Percentiles rank a stretch among this genome's conserved stretches.
Conservation (phyloP, 2,329 filamentous ascomycete species). For the Colletotrichum sp. region DNA sequence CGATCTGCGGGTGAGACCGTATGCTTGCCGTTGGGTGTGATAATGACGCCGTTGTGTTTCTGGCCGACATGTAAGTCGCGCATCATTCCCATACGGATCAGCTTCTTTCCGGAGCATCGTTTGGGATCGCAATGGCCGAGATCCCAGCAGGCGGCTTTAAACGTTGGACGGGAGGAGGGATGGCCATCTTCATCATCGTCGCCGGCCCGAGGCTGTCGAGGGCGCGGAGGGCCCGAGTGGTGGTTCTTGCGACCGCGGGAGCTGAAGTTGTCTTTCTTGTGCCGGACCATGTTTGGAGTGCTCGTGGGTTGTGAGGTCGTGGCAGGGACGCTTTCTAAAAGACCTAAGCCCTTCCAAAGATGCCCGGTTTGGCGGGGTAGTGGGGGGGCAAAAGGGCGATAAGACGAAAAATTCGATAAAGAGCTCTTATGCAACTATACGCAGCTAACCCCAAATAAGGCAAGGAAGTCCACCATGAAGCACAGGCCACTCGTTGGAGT, state of each 20-base stretch:
- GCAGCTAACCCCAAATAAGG: background rate
- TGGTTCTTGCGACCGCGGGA: conserved; percentile 75
- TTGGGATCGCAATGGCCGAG: conserved; percentile 97
- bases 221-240: conserved; percentile 58
- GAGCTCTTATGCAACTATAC: conserved; percentile 1
- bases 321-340: background rate
- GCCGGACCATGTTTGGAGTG: conserved; percentile 76
- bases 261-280: conserved; percentile 87
- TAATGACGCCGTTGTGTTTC: conserved; percentile 88
- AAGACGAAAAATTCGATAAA: conserved; percentile 2
- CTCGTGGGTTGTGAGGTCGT: background rate
- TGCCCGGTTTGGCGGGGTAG: background rate
- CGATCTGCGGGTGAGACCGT: conserved; percentile 84
- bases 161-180: conserved; percentile 53
- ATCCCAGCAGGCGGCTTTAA: conserved; percentile 98
- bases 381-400: background rate
- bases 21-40: conserved; percentile 91
- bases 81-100: conserved; percentile 94
- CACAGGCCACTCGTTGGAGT: conserved; percentile 11
- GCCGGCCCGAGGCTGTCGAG: conserved; percentile 51
- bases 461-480: background rate
- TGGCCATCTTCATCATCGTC: conserved; percentile 29
- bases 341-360: background rate
- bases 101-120: conserved; percentile 91
- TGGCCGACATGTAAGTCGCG: conserved; percentile 90